These are phyloP conservation scores for Phytophthora macrochlamydospora DNA, from an alignment of 352 stramenopile genomes.

Conservation along the genomic window DNA sequence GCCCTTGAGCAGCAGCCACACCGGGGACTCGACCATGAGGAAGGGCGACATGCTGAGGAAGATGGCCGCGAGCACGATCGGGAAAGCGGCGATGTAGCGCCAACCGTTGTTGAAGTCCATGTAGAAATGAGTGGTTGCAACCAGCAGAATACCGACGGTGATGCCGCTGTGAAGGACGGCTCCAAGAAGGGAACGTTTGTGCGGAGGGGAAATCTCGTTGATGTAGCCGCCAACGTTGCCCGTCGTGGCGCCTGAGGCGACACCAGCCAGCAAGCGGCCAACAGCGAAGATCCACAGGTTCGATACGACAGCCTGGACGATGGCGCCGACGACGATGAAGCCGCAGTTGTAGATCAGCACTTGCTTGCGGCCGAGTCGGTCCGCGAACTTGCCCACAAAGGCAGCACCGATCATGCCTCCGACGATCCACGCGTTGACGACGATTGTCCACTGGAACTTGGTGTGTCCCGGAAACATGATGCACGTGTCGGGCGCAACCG, in stretches of 20 bases:
- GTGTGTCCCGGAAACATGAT: conserved; percentile 54
- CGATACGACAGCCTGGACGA: conserved; percentile 34
- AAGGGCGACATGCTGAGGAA: conserved; percentile 53
- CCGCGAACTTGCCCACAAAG: conserved; percentile 37
- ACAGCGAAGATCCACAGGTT: conserved; percentile 44
- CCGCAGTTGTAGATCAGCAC: conserved; percentile 43
- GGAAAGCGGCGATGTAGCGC: conserved; percentile 66
- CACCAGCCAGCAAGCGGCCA: conserved; percentile 53
- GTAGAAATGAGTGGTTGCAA: conserved; percentile 59
- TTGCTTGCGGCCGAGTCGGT: conserved; percentile 49
- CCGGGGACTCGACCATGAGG: conserved; percentile 58
- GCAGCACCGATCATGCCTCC: conserved; percentile 51
- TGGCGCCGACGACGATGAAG: conserved; percentile 45
- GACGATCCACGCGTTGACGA: conserved; percentile 59
- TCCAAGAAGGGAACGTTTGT: conserved; percentile 46
- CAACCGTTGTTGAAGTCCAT: conserved; percentile 57
- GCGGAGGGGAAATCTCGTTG: conserved; percentile 51
- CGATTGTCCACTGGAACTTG: conserved; percentile 51
- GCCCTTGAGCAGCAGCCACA: conserved; percentile 55
- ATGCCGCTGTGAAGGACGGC: conserved; percentile 45
- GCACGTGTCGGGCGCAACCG: conserved; percentile 37
- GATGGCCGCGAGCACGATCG: conserved; percentile 48
- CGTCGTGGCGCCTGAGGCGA: conserved; percentile 54
- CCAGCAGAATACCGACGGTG: conserved; percentile 48
- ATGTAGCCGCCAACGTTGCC: conserved; percentile 53